Evolutionary conservation across 108 stramenopile species (phyloP), one percentile per base, ranked within the genome.

Genomic region (Mediolabrus comicus): DNA sequence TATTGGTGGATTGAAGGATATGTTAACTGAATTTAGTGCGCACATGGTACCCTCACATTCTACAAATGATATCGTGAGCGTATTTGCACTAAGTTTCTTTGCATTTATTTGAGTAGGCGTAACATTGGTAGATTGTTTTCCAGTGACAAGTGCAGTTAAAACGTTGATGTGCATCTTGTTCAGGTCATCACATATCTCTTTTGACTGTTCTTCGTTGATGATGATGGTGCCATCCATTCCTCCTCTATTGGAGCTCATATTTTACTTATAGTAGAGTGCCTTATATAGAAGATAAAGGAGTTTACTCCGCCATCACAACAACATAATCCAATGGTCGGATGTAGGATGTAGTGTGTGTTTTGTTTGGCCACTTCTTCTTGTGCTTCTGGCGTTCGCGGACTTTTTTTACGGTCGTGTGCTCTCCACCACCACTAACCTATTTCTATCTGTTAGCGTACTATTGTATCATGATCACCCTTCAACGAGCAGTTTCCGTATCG

Each of bases 41-140:
- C 67, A 69, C 67, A 69, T 69, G 8, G 24, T 12, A 5, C 30
- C 57, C 17, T 59, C 19, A 22, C 67, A 69, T 46, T 69, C 67
- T 12, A 69, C 67, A 34, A 29, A 69, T 25, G 41, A 22, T 14
- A 69, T 26, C 13, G 53, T 59, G 25, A 32, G 58, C 14, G 36
- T 24, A 59, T 59, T 31, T 10, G 39, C 17, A 28, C 6, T 56
- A 22, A 69, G 11, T n/a, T 19, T 59, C 8, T n/a, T 39, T 39
- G 58, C 41, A 16, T 59, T 69, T 28, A 31, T 30, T 17, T 46
- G 58, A 9, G 41, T 69, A 22, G 58, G 57, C 59, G 57, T 58
- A 19, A 6, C 22, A n/a, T 39, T 53, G 22, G 19, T 33, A 3
- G 61, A 27, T 26, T 62, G 31, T 13, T 31, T 39, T 38, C 16